A percentile compares a stretch with the other conserved stretches of the same genome.
Conservation (phyloP, 805 yeast genomes). For the Huiozyma naganishii region DNA sequence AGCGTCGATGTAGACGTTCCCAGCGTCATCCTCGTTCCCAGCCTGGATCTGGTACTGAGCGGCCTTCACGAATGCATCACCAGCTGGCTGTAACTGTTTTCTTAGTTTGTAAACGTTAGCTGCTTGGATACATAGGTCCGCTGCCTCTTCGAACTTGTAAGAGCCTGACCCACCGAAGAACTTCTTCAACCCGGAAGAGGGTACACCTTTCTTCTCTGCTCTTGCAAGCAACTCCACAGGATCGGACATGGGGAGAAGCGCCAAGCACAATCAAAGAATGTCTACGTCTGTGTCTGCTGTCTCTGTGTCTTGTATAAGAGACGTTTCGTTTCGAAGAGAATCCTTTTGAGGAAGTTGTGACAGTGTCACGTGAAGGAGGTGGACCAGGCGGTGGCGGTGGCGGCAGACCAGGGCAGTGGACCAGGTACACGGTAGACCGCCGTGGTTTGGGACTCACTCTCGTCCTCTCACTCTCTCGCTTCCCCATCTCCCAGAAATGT, state of each 20-base stretch:
- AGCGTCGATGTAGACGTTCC: constrained; percentile 81
- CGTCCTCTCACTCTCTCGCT: too few species aligned
- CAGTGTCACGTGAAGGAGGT: too few species aligned
- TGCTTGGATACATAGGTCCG: constrained; percentile 82
- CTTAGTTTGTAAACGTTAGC: constrained; percentile 79
- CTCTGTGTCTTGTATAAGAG: neutral
- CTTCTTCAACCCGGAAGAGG: constrained; percentile 61
- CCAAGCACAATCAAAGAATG: too few species aligned
- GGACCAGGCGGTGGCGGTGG: too few species aligned
- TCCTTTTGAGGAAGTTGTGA: too few species aligned
- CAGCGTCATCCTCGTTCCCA: constrained; percentile 79
- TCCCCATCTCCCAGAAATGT: too few species aligned
- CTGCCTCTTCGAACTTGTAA: constrained; percentile 77
- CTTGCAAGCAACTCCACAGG: constrained; percentile 24
- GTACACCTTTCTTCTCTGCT: constrained; percentile 64
- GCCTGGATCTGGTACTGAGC: constrained; percentile 69
- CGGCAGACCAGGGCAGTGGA: too few species aligned
- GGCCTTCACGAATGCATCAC: constrained; percentile 75
- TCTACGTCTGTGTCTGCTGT: neutral
- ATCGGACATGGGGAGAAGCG: constrained; percentile 8
- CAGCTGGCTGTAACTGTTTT: constrained; percentile 66
- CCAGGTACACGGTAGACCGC: too few species aligned
- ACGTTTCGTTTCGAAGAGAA: too few species aligned
- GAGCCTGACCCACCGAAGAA: constrained; percentile 54
- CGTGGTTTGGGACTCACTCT: too few species aligned